A percentile compares a stretch with the other conserved stretches of the same genome.
Evolutionary conservation across 495 filamentous ascomycete genomes (phyloP).

Genomic region (Neurospora hispaniola): DNA sequence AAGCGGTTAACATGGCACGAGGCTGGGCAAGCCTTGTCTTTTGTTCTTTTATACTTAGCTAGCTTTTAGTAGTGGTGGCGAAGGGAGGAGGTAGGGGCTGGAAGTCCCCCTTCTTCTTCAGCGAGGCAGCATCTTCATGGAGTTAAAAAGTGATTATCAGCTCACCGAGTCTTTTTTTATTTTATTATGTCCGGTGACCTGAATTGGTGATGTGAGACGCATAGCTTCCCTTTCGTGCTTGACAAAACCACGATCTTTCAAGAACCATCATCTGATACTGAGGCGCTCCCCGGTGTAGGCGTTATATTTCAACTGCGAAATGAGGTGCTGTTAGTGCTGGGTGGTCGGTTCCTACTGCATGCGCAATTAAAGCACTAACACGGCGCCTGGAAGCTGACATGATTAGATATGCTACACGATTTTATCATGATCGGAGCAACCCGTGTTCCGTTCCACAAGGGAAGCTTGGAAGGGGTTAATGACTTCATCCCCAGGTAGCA

Average conservation of each 20-base stretch:
- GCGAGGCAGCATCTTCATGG: background rate
- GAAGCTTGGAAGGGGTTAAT: background rate
- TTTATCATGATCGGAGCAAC: background rate
- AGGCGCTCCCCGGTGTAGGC: no score
- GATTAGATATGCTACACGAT: background rate
- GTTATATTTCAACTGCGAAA: background rate
- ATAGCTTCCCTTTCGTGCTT: background rate
- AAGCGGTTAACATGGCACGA: background rate
- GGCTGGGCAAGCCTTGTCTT: background rate
- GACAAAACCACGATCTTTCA: background rate
- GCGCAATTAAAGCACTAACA: background rate
- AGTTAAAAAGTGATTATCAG: background rate
- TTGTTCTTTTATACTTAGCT: conserved; percentile 1
- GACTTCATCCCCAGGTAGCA: background rate
- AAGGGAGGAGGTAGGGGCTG: background rate
- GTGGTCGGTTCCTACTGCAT: background rate
- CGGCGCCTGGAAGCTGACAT: background rate
- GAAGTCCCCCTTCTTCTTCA: background rate
- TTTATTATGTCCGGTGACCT: background rate
- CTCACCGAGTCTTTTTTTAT: background rate
- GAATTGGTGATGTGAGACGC: background rate
- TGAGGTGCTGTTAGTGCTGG: background rate
- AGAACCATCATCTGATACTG: background rate
- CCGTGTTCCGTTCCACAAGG: background rate
- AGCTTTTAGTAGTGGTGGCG: background rate